Evolutionary conservation across 192 early-diverging fungal species (phyloP).

Genomic region (Coemansia sp.): DNA sequence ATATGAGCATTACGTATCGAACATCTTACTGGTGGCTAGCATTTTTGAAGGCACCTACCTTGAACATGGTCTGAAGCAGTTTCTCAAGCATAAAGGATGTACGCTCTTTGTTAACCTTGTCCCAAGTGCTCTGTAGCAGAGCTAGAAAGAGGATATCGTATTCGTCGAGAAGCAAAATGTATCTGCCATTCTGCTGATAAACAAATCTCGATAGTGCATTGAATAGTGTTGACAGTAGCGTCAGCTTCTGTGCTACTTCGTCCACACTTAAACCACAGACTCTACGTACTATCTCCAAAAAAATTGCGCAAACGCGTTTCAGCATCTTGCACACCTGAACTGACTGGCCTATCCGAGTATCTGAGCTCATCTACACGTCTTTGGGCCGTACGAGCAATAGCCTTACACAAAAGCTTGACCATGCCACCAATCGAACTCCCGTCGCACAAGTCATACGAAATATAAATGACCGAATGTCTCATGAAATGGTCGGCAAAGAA

Average conservation of each 20-base stretch:
- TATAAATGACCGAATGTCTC: neutral
- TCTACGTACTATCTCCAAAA: neutral
- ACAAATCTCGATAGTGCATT: constrained; percentile 15
- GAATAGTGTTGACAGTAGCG: constrained; percentile 1
- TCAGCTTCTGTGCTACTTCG: neutral
- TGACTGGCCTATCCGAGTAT: neutral
- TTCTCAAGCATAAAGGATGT: constrained; percentile 14
- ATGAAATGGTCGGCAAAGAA: constrained; percentile 7
- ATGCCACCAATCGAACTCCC: neutral
- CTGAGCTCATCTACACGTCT: neutral
- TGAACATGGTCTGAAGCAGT: constrained; percentile 37
- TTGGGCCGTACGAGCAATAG: neutral
- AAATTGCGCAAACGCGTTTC: neutral
- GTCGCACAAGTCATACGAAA: neutral
- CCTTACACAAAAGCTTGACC: constrained; percentile 7
- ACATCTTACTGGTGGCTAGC: neutral
- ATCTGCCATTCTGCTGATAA: constrained; percentile 7
- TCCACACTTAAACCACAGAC: neutral
- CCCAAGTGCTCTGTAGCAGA: constrained; percentile 14
- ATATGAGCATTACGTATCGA: neutral
- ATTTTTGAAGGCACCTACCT: constrained; percentile 16
- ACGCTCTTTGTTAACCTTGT: neutral
- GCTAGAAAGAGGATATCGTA: constrained; percentile 15
- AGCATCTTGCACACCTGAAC: neutral
- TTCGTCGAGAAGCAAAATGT: constrained; percentile 41